Conservation (phyloP, 441 rosid species). For the Codiaeum variegatum region DNA sequence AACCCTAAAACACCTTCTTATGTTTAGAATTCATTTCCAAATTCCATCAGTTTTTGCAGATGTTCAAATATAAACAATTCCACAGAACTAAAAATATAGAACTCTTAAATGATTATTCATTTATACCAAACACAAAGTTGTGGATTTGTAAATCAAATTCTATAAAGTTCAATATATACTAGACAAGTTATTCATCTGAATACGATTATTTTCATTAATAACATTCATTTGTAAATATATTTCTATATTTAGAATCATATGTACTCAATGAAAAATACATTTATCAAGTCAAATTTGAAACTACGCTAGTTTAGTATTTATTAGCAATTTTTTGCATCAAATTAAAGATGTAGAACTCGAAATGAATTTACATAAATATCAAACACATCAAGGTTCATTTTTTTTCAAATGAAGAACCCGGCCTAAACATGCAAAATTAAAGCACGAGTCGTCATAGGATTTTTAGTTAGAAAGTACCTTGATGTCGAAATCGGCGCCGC, state of each 20-base stretch:
- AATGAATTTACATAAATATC: background rate
- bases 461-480: constrained; percentile 40
- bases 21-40: too few species aligned
- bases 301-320: background rate
- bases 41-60: too few species aligned
- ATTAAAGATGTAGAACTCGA: background rate
- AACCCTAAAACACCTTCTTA: too few species aligned
- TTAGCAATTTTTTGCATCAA: background rate
- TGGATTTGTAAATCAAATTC: too few species aligned
- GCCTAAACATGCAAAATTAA: background rate
- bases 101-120: too few species aligned
- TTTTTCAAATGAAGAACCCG: too few species aligned
- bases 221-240: background rate
- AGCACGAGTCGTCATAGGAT: background rate
- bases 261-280: background rate
- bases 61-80: too few species aligned
- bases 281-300: background rate
- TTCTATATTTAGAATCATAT: background rate
- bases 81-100: too few species aligned
- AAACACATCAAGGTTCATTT: background rate
- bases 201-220: background rate
- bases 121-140: too few species aligned
- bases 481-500: constrained; percentile 91
- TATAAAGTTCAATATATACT: too few species aligned
- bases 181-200: background rate